Evolutionary conservation across 495 filamentous ascomycete species (phyloP).

Genomic region (Aspergillus olivimuriae): DNA sequence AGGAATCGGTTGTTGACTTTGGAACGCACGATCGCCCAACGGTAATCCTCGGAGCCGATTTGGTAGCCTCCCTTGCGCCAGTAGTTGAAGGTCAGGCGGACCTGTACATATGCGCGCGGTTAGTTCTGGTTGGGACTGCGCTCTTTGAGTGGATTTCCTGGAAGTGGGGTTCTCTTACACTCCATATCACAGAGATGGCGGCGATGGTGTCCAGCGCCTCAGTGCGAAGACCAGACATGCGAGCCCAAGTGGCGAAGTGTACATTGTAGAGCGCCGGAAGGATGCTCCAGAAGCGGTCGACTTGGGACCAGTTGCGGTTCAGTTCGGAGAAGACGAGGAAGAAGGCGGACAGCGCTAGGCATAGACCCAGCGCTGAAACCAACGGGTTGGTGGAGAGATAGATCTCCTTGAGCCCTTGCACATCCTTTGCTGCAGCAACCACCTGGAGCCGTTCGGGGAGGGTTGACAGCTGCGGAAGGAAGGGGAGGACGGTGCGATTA

Average conservation of each 20-base stretch:
- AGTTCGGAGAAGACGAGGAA: slow-evolving; percentile 72
- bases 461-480: slow-evolving; percentile 67
- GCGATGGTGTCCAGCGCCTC: slow-evolving; percentile 67
- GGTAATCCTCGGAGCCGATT: slow-evolving; percentile 87
- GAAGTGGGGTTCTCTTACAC: slow-evolving; percentile 47
- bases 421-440: slow-evolving; percentile 43
- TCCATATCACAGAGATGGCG: slow-evolving; percentile 70
- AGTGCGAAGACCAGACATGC: slow-evolving; percentile 64
- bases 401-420: slow-evolving; percentile 51
- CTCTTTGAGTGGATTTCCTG: too few relatives aligned
- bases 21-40: slow-evolving; percentile 60
- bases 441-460: slow-evolving; percentile 57
- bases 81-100: slow-evolving; percentile 90
- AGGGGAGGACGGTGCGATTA: slow-evolving; percentile 63
- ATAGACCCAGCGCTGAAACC: slow-evolving; percentile 66
- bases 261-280: slow-evolving; percentile 81
- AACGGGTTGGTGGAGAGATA: slow-evolving; percentile 88
- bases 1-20: slow-evolving; percentile 45
- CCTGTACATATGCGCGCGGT: slow-evolving; percentile 25
- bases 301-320: slow-evolving; percentile 89
- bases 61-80: slow-evolving; percentile 92
- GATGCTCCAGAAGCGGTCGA: slow-evolving; percentile 88
- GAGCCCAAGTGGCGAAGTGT: slow-evolving; percentile 80
- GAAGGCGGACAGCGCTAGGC: slow-evolving; percentile 57
- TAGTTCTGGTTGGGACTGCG: not conserved